Conservation (phyloP, 371 early-diverging fungal genomes). For the Mortierella sp. region DNA sequence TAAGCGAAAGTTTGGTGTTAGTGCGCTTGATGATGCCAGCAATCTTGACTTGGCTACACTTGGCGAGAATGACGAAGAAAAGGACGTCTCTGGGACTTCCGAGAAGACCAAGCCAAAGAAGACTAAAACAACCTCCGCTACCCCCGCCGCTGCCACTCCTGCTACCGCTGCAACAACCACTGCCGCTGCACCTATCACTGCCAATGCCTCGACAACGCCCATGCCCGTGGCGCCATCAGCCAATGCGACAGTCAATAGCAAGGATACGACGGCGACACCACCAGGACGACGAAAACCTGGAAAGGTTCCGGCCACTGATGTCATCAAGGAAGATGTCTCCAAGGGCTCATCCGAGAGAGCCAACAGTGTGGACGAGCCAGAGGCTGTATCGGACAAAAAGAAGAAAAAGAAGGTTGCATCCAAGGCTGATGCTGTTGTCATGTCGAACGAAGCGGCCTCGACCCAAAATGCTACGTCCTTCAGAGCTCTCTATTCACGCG, state of each 20-base stretch:
- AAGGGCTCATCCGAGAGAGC: not conserved
- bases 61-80: conserved; percentile 20
- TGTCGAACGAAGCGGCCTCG: conserved; percentile 2
- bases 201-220: too few species aligned
- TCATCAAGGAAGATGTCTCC: conserved; percentile 18
- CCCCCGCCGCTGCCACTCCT: conserved; percentile 6
- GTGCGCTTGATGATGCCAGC: conserved; percentile 66
- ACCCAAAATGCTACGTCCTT: conserved; percentile 28
- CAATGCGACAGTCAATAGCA: too few species aligned
- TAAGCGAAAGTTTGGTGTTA: conserved; percentile 73
- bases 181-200: too few species aligned
- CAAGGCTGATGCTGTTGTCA: conserved; percentile 24
- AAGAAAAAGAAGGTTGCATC: conserved; percentile 25
- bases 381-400: conserved; percentile 13
- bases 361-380: conserved; percentile 10
- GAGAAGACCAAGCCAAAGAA: conserved; percentile 26
- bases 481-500: conserved; percentile 45
- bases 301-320: conserved; percentile 16
- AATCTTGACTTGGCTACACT: conserved; percentile 11
- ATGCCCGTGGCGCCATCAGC: too few species aligned
- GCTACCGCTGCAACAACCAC: conserved; percentile 3
- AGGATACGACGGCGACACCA: conserved; percentile 3
- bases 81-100: conserved; percentile 8
- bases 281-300: conserved; percentile 25
- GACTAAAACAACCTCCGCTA: conserved; percentile 9